phyloP scores from a whole-genome alignment of 495 filamentous ascomycete species.

The Amniculicola lignicola region DNA sequence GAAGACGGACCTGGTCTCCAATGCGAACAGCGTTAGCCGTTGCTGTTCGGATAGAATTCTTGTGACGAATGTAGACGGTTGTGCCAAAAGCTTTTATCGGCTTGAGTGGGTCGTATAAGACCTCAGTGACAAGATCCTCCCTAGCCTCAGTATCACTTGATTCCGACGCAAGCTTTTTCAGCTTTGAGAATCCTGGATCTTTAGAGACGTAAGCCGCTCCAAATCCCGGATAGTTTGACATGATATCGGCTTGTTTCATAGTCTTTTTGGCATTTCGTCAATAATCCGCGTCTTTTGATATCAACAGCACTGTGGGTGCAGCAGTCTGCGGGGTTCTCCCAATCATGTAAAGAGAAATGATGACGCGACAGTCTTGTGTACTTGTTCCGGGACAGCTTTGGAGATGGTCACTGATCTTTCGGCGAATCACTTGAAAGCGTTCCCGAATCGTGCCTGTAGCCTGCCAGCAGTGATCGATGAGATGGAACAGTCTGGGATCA shows the following conservation, averaged over 20 bases:
- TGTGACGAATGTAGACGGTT: not conserved
- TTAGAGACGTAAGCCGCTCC: not conserved
- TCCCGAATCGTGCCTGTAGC: no score
- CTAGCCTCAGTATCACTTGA: not conserved
- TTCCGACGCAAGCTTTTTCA: not conserved
- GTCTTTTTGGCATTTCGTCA: slow-evolving; percentile 1
- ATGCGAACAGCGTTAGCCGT: not conserved
- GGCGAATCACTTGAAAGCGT: no score
- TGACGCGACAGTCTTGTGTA: no score
- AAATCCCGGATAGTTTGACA: not conserved
- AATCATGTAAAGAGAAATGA: slow-evolving; percentile 18
- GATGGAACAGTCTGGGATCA: no score
- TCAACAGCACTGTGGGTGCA: slow-evolving; percentile 8
- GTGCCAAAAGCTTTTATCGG: not conserved
- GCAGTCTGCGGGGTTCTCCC: not conserved
- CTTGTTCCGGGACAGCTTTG: no score
- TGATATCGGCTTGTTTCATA: slow-evolving; percentile 10
- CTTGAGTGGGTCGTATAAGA: not conserved
- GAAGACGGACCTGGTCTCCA: not conserved
- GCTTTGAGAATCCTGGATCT: not conserved
- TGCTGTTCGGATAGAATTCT: not conserved
- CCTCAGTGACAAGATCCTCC: not conserved
- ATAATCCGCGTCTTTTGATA: not conserved
- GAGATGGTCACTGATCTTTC: no score
- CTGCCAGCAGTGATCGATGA: no score